Base-by-base conservation (phyloP, 2,329 filamentous ascomycete species). In the Sporothrix sp. region DNA sequence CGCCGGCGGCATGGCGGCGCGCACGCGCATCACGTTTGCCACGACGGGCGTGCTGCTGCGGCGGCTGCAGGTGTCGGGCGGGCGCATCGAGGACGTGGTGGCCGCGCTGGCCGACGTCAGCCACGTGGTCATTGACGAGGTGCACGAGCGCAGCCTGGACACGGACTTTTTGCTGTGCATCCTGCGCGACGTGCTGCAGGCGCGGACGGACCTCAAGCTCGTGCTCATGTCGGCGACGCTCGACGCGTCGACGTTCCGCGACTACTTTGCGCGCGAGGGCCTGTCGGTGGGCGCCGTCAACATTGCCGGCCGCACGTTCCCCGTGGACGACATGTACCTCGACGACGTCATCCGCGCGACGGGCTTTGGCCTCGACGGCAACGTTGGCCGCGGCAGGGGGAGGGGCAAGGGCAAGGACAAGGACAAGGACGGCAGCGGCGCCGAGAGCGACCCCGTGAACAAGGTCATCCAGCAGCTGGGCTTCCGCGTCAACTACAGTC, bases 201-300 rank as follows among this genome's bases (percentile, higher is more conserved):
- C 75, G 57, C 78, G 86, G 44, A 77, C 85, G 39, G 86, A 94
- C 56, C 75, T 97, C 33, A 95, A 91, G 65, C 76, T 97, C 36
- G 82, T 98, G 11, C 73, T 98, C 32, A 98, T 98, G 93, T 95
- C 88, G 66, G 91, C 91, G 2, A 98, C 91, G 1, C 78, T 97
- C 3, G 90, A 98, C 66, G 89, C 91, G 1, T 78, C 82, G 1
- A 81, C 89, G 0, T 97, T 97, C 65, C 81, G 81, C 57, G 71
- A 80, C 51, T 97, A 97, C 66, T 97, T 97, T 68, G 79, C 76
- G 6, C 76, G 76, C 1, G 78, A 81, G 47, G 78, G 77, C 2
- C 63, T 79, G 11, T 75, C 73, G 4, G 90, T 97, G 27, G 88
- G 87, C 7, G 71, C 82, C 53, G 84, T 97, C 9, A 84, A 95